phyloP scores from a whole-genome alignment of 306 rosid species.

The Casuarina glauca region DNA sequence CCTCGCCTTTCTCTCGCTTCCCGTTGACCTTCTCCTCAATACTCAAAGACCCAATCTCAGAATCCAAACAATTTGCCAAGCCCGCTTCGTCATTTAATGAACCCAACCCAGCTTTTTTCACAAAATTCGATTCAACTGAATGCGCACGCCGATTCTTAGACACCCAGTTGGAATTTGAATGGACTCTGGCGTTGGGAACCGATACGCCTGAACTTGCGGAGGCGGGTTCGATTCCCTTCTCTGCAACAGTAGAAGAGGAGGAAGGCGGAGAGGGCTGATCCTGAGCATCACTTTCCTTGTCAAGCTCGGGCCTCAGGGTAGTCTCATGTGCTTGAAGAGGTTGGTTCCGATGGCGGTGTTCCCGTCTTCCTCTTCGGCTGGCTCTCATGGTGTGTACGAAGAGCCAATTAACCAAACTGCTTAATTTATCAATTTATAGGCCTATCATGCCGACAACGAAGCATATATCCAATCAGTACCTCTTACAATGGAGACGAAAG shows the following conservation, averaged over 20 bases:
- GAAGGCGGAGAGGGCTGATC: background rate
- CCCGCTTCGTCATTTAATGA: constrained; percentile 25
- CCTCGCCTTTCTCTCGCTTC: constrained; percentile 11
- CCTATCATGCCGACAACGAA: too few relatives aligned
- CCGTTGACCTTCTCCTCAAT: constrained; percentile 13
- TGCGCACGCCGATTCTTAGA: constrained; percentile 32
- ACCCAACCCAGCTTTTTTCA: constrained; percentile 34
- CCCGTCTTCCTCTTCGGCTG: constrained; percentile 8
- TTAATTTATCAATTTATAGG: too few relatives aligned
- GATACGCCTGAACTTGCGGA: background rate
- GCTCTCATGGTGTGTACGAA: constrained; percentile 3
- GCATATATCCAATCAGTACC: too few relatives aligned
- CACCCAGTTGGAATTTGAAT: constrained; percentile 13
- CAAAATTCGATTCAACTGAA: constrained; percentile 27
- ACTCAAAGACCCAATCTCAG: constrained; percentile 27
- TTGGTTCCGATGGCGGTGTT: background rate
- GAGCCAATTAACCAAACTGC: too few relatives aligned
- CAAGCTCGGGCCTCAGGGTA: background rate
- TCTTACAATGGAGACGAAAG: too few relatives aligned
- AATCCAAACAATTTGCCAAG: constrained; percentile 7
- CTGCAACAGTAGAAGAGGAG: constrained; percentile 11
- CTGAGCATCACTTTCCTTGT: background rate
- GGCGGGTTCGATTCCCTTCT: background rate
- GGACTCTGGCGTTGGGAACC: background rate
- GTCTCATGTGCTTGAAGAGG: constrained; percentile 13